Evolutionary conservation across 164 flowering plant genomes (phyloP), one percentile per base, ranked within the genome.

Genomic region (Echeveria elegans): DNA sequence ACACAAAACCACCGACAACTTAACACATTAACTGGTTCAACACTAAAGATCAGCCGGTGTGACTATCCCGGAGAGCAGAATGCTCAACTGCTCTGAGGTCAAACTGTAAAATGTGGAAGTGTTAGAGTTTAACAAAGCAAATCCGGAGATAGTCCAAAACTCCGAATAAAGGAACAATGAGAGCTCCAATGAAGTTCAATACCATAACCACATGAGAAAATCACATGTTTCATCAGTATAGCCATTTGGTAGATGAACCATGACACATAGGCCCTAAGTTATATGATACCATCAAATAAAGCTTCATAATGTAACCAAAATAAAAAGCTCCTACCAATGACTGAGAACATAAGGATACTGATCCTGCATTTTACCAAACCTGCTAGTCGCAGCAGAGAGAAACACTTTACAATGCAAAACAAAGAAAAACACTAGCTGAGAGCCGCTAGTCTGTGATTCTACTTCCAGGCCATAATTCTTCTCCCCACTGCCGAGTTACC

Each of bases 401-500:
- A 21, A 24, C 56, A 24, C 56, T 50, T 50, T 50, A 50, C 56
- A 50, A 21, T 50, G 56, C 14, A 7, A 23, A 21, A 18, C 52
- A 47, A 47, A 19, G 52, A n/a, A 47, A 47, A 52, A 52, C 60
- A 53, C 60, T 12, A 53, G 60, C 60, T 4, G 11, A 50, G 6
- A 50, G 56, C 56, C 21, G 56, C 56, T n/a, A 50, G 56, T 21
- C 56, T 53, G 60, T 53, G 31, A 15, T 53, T 53, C 60, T 53
- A 53, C 60, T 53, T 26, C 60, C 8, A 24, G 2, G 23, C 26
- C 2, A n/a, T 26, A 16, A 26, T 53, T 53, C 5, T 3, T 9
- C 60, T 31, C 8, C 60, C 16, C 31, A 26, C 15, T 2, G 37
- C 5, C 3, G 34, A 59, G 32, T 73, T 82, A 84, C 73, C 81